Base-by-base conservation (phyloP, 2,329 filamentous ascomycete species). In the Neonectria punicea region DNA sequence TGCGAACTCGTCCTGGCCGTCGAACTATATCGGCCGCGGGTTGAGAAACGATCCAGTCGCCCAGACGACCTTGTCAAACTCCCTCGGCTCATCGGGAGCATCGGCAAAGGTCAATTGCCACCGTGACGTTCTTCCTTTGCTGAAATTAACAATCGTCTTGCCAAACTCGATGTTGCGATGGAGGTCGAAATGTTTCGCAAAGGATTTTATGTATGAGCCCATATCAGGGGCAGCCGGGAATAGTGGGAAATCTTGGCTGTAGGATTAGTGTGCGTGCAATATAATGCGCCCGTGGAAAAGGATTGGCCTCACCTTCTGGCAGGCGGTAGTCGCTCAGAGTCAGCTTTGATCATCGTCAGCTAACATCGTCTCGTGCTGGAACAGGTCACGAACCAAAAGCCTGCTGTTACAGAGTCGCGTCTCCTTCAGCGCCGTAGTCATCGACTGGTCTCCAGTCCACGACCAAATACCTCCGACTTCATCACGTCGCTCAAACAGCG, bases 401-500 rank as follows among this genome's bases (percentile, higher is more conserved):
- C 41, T 54, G 34, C 51, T 54, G 34, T 54, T 54, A 10, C 51
- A 54, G 3, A 54, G 34, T 54, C 51, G 51, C 34, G 51, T 54
- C 18, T 54, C 51, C 34, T 54, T 54, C 32, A 54, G 18, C 7
- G 51, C 51, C 34, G 51, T 41, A 41, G 51, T 54, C 34, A 54
- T 54, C 18, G 51, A 36, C 20, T 34, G 7, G 34, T 54, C 51
- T 41, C 30, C 28, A 39, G 51, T 54, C 51, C 51, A 54, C 20
- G 51, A 36, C 51, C 51, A 54, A n/a, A 54, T 54, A 8, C 51
- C 51, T 32, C 51, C 51, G n/a, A 54, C 51, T 41, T 54, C 34
- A 25, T 54, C 34, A 25, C 51, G 51, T 54, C 51, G 20, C 13
- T 54, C 51, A 41, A 54, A 54, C 9, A 54, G 51, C 20, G 51